Base-by-base conservation (phyloP, 2,329 filamentous ascomycete genomes). In the Rosellinia necatrix region DNA sequence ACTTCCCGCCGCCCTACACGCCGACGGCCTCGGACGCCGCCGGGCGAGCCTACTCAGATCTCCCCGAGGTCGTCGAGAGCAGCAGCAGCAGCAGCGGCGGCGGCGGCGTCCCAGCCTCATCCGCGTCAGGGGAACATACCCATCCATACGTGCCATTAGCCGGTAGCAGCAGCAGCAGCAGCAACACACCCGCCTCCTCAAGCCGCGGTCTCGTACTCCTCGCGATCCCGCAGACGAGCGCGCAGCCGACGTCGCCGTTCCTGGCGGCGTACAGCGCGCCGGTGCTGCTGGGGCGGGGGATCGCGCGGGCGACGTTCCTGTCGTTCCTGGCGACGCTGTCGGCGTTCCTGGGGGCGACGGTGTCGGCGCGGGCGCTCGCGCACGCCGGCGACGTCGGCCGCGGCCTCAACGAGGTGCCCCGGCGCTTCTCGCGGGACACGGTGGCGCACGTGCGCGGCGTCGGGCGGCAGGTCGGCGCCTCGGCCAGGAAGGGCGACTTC, bases 301-400 rank as follows among this genome's bases (percentile, higher is more conserved):
- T 72, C 22, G 60, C 69, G 0, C 12, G 19, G 1, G 58, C 64
- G 1, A 53, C 61, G 0, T 72, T 68, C 64, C 29, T 41, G 2
- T 60, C 62, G 6, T 72, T 73, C 60, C 57, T 72, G 2, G 32
- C 56, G 15, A 78, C 77, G 6, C 64, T 78, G 2, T 80, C 78
- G 0, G 77, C 75, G 1, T 80, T 80, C 54, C 70, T 80, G 5
- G 71, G 72, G 0, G 77, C 77, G 46, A 77, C 72, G 17, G 75
- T 79, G 0, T 74, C 75, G 0, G 73, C 76, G 46, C 72, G 75
- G 2, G 77, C 77, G 5, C 54, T 78, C 15, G 70, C 69, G 25
- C 77, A 60, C 50, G 57, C 25, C 4, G 17, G n/a, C 1, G 59
- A 62, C 53, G 47, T 62, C 8, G 59, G 53, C 10, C 41, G 49